Conservation (phyloP, 352 stramenopile genomes). For the Blastocystis sp. region DNA sequence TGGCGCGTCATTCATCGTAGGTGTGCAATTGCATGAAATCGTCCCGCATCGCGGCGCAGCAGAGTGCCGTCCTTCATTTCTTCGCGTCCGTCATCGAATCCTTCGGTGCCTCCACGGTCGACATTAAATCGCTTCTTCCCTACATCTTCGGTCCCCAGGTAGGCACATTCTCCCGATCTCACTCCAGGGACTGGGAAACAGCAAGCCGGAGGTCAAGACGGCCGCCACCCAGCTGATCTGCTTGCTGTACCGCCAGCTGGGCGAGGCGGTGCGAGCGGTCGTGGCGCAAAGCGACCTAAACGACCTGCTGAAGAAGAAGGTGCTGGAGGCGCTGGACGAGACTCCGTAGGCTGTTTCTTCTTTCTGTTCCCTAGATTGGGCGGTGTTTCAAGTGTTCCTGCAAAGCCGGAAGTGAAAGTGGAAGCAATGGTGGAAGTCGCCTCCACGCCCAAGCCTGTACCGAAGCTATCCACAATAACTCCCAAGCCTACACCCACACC, state of each 20-base stretch:
- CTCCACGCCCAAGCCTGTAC: background rate
- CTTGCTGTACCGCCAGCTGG: slow-evolving; percentile 22
- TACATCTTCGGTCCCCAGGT: background rate
- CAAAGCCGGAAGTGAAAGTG: background rate
- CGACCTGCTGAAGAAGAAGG: slow-evolving; percentile 52
- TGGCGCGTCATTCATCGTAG: background rate
- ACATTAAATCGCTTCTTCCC: slow-evolving; percentile 17
- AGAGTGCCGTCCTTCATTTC: slow-evolving; percentile 16
- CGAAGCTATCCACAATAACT: no score
- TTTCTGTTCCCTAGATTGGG: background rate
- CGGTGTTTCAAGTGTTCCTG: background rate
- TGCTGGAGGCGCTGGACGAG: slow-evolving; percentile 4
- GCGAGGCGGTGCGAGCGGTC: background rate
- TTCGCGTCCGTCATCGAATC: slow-evolving; percentile 1
- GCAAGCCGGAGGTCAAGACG: slow-evolving; percentile 37
- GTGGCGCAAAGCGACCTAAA: slow-evolving; percentile 19
- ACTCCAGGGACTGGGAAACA: slow-evolving; percentile 26
- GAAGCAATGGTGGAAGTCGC: slow-evolving; percentile 58
- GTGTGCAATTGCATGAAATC: slow-evolving; percentile 6
- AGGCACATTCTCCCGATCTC: background rate
- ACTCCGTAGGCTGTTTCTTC: background rate
- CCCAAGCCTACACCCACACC: background rate
- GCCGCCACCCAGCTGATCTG: slow-evolving; percentile 10
- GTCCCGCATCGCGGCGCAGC: background rate
- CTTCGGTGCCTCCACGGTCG: slow-evolving; percentile 8